Evolutionary conservation across 441 rosid species (phyloP).

Genomic region (Arabidopsis hybrid): DNA sequence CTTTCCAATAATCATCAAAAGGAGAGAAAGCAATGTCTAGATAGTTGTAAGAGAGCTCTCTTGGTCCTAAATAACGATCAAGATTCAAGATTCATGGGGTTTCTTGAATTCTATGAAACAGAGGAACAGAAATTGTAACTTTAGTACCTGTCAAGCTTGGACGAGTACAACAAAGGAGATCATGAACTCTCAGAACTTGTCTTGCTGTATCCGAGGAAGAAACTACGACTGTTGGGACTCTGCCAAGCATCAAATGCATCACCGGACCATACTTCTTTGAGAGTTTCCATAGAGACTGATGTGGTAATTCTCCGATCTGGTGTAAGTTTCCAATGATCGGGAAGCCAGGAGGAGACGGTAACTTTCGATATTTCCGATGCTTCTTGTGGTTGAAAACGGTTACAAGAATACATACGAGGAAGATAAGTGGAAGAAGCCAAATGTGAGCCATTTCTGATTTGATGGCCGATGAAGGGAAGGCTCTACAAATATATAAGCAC

Average conservation of each 20-base stretch:
- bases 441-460: constrained; percentile 15
- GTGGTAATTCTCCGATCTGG: constrained; percentile 54
- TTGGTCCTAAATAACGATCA: constrained; percentile 21
- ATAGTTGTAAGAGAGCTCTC: constrained; percentile 55
- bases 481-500: background rate
- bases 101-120: background rate
- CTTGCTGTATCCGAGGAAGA: constrained; percentile 64
- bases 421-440: constrained; percentile 37
- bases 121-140: background rate
- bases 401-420: constrained; percentile 20
- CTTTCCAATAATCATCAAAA: constrained; percentile 57
- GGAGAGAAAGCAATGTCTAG: constrained; percentile 58
- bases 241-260: constrained; percentile 56
- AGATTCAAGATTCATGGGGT: background rate
- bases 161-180: constrained; percentile 63
- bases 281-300: constrained; percentile 49
- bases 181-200: constrained; percentile 52
- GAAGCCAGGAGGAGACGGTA: constrained; percentile 62
- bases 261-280: constrained; percentile 57
- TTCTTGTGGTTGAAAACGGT: constrained; percentile 27
- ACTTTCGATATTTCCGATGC: background rate
- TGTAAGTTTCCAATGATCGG: constrained; percentile 66
- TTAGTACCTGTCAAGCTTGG: constrained; percentile 42
- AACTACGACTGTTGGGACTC: constrained; percentile 47
- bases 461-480: background rate